A percentile compares a stretch with the other conserved stretches of the same genome.
phyloP scores from a whole-genome alignment of 2,329 filamentous ascomycete genomes.

The Daldinia sp. region DNA sequence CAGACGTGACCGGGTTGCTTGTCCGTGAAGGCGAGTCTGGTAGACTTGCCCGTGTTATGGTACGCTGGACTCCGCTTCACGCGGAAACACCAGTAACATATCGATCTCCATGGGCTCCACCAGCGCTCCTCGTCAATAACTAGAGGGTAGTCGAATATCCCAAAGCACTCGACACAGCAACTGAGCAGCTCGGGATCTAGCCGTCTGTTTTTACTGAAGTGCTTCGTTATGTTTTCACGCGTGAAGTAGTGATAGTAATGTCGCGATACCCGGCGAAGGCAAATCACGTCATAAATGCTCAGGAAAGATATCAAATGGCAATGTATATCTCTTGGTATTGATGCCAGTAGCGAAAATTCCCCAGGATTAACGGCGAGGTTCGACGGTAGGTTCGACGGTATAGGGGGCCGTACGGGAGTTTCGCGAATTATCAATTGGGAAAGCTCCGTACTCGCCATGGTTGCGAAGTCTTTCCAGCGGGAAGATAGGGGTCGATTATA shows the following conservation, averaged over 20 bases:
- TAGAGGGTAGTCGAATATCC: not conserved
- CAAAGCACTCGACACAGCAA: conserved; percentile 16
- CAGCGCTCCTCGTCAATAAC: conserved; percentile 7
- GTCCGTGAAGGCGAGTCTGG: not conserved
- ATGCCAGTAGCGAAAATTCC: not conserved
- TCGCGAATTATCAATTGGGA: not conserved
- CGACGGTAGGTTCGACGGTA: not conserved
- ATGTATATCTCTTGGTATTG: conserved; percentile 20
- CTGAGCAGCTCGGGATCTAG: not conserved
- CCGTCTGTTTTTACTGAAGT: conserved; percentile 1
- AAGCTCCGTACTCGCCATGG: not conserved
- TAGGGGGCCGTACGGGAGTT: not conserved
- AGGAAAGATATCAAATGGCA: conserved; percentile 9
- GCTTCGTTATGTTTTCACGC: not conserved
- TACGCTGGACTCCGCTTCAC: conserved; percentile 5
- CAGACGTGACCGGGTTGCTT: not conserved
- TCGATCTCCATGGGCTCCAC: conserved; percentile 1
- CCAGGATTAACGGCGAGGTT: not conserved
- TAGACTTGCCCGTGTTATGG: not conserved
- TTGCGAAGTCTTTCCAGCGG: not conserved
- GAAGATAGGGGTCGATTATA: not conserved
- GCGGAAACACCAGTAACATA: conserved; percentile 24
- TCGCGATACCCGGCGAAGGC: conserved; percentile 12
- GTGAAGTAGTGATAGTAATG: conserved; percentile 11
- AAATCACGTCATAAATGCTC: not conserved